A percentile compares a stretch with the other conserved stretches of the same genome.
These are phyloP conservation scores for Asterophora parasitica DNA, from an alignment of 768 basidiomycete species.

Conservation along the genomic window DNA sequence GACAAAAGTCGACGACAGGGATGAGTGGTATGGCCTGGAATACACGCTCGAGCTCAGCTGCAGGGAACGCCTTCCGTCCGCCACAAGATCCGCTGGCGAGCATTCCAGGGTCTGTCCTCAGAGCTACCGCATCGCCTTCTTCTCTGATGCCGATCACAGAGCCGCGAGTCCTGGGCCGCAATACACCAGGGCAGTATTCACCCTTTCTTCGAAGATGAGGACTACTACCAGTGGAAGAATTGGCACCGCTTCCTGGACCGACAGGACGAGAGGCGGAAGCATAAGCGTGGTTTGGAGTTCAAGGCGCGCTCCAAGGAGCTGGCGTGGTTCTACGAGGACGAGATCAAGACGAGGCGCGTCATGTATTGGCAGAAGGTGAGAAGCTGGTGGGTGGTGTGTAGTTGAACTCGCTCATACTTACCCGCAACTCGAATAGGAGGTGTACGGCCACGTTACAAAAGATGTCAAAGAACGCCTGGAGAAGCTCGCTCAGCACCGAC, in stretches of 20 bases:
- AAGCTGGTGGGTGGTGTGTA: background rate
- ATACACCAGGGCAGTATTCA: conserved; percentile 33
- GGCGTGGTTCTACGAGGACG: conserved; percentile 32
- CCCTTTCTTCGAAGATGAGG: conserved; percentile 35
- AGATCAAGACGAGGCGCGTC: conserved; percentile 30
- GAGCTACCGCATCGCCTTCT: background rate
- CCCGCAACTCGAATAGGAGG: conserved; percentile 24
- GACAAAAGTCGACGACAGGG: conserved; percentile 16
- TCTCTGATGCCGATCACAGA: conserved; percentile 16
- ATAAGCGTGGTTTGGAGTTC: conserved; percentile 29
- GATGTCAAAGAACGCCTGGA: conserved; percentile 27
- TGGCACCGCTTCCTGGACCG: conserved; percentile 41
- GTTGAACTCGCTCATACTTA: no score
- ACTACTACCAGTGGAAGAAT: conserved; percentile 38
- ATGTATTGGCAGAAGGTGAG: conserved; percentile 31
- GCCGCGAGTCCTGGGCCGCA: conserved; percentile 41
- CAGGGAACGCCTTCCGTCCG: conserved; percentile 29
- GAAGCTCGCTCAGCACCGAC: conserved; percentile 22
- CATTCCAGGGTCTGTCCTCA: conserved; percentile 31
- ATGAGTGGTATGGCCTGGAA: conserved; percentile 41
- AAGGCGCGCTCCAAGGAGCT: conserved; percentile 26
- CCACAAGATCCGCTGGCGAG: conserved; percentile 30
- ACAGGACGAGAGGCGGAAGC: conserved; percentile 28
- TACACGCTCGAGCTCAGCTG: conserved; percentile 39
- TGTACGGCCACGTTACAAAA: conserved; percentile 24